Conservation (phyloP, 306 rosid species). For the Sphenostylis stenocarpa region DNA sequence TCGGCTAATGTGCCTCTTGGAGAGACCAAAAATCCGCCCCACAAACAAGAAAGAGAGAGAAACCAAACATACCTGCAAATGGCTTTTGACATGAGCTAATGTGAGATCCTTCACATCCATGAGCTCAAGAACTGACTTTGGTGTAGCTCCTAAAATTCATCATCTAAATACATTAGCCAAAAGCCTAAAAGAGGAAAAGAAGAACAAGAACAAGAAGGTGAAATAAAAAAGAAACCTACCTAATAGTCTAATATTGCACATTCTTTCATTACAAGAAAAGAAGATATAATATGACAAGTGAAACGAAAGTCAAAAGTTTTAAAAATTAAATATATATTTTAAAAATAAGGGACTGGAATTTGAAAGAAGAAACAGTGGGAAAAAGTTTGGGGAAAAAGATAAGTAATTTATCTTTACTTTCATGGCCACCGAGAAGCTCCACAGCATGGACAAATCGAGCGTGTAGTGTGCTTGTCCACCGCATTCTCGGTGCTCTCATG, state of each 20-base stretch:
- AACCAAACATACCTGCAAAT: conserved; percentile 70
- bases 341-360: background rate
- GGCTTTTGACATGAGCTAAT: conserved; percentile 96
- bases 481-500: conserved; percentile 94
- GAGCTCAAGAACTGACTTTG: conserved; percentile 93
- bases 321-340: background rate
- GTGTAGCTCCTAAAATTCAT: conserved; percentile 81
- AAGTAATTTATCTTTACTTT: conserved; percentile 47
- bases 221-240: background rate
- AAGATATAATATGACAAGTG: background rate
- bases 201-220: too few species aligned
- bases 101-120: conserved; percentile 99
- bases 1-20: conserved; percentile 52
- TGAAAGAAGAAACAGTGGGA: background rate
- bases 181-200: conserved; percentile 10
- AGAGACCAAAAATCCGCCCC: background rate
- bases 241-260: conserved; percentile 1
- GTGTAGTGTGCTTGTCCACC: conserved; percentile 91
- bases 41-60: background rate
- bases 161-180: conserved; percentile 29
- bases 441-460: conserved; percentile 92
- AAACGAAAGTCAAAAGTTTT: background rate
- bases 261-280: conserved; percentile 11
- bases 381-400: background rate
- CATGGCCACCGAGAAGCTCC: conserved; percentile 96